Percentiles rank a stretch among this genome's conserved stretches.
Evolutionary conservation across 495 filamentous ascomycete genomes (phyloP).

Genomic region (Penicillium paxilli): DNA sequence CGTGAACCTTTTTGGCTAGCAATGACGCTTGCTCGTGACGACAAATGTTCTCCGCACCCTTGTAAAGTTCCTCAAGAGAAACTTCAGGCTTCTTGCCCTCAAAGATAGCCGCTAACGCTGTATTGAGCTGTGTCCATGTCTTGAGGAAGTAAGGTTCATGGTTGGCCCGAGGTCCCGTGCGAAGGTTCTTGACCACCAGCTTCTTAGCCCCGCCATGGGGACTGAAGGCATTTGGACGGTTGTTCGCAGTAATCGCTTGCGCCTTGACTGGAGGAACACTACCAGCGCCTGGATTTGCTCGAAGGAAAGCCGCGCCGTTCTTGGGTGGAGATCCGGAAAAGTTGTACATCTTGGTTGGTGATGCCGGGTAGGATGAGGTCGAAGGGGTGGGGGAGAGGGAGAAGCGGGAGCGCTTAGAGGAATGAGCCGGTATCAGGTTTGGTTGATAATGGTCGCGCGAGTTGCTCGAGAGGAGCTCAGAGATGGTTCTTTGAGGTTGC

Average conservation of each 20-base stretch:
- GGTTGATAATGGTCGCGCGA: slow-evolving; percentile 16
- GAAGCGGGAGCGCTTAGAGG: slow-evolving; percentile 44
- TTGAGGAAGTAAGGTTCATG: slow-evolving; percentile 71
- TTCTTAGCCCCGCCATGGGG: slow-evolving; percentile 67
- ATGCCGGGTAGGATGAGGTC: slow-evolving; percentile 15
- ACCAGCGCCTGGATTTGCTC: slow-evolving; percentile 21
- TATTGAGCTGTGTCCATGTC: slow-evolving; percentile 69
- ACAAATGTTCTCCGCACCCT: slow-evolving; percentile 87
- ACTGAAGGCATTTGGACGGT: slow-evolving; percentile 40
- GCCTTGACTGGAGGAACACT: slow-evolving; percentile 16
- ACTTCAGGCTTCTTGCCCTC: slow-evolving; percentile 55
- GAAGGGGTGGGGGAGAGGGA: slow-evolving; percentile 30
- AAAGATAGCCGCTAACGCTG: slow-evolving; percentile 73
- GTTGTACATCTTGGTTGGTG: slow-evolving; percentile 48
- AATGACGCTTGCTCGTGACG: slow-evolving; percentile 67
- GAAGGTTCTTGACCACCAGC: slow-evolving; percentile 84
- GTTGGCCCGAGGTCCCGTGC: slow-evolving; percentile 54
- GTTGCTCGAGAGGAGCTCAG: slow-evolving; percentile 45
- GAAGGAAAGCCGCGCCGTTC: slow-evolving; percentile 27
- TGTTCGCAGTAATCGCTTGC: slow-evolving; percentile 24
- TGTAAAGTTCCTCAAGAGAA: slow-evolving; percentile 84
- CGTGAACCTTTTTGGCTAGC: slow-evolving; percentile 61
- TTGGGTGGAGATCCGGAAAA: slow-evolving; percentile 42
- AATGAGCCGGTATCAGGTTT: slow-evolving; percentile 27
- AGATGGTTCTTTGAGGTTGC: slow-evolving; percentile 49